phyloP scores from a whole-genome alignment of 331 rosid species.

The Malus hybrid region DNA sequence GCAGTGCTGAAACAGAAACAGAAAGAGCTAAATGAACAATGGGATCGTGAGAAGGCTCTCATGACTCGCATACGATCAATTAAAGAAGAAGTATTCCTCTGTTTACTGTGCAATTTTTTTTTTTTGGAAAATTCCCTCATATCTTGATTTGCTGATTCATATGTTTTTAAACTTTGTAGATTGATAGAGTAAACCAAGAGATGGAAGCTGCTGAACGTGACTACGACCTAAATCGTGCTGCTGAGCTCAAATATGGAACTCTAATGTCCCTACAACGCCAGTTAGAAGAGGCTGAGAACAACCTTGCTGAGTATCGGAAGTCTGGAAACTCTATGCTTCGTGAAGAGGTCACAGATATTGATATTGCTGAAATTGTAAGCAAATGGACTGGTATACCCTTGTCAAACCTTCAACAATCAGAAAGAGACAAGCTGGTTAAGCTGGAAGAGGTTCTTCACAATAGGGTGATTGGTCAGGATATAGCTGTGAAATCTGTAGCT shows the following conservation, averaged over 20 bases:
- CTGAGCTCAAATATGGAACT: constrained; percentile 95
- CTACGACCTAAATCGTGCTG: constrained; percentile 87
- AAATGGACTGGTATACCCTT: constrained; percentile 94
- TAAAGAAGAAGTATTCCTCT: constrained; percentile 75
- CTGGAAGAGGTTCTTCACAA: constrained; percentile 63
- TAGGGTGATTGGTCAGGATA: constrained; percentile 72
- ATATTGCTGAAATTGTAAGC: constrained; percentile 81
- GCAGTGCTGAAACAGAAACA: constrained; percentile 67
- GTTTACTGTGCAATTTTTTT: neutral
- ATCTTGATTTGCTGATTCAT: neutral
- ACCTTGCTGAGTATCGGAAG: constrained; percentile 55
- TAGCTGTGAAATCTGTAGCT: constrained; percentile 79
- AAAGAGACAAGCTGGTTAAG: constrained; percentile 59
- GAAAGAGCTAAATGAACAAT: constrained; percentile 56
- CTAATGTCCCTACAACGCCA: constrained; percentile 68
- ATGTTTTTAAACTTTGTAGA: constrained; percentile 30
- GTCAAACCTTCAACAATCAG: constrained; percentile 78
- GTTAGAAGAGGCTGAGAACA: constrained; percentile 74
- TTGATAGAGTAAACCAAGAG: constrained; percentile 94
- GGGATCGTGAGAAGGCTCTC: constrained; percentile 68
- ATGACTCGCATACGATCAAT: constrained; percentile 81
- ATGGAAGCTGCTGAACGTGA: constrained; percentile 97
- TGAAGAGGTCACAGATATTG: constrained; percentile 88
- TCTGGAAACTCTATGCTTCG: constrained; percentile 68
- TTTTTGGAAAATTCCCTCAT: neutral